Percentiles rank a stretch among this genome's conserved stretches.
Evolutionary conservation across 306 rosid genomes (phyloP).

Genomic region (Coriaria nepalensis): DNA sequence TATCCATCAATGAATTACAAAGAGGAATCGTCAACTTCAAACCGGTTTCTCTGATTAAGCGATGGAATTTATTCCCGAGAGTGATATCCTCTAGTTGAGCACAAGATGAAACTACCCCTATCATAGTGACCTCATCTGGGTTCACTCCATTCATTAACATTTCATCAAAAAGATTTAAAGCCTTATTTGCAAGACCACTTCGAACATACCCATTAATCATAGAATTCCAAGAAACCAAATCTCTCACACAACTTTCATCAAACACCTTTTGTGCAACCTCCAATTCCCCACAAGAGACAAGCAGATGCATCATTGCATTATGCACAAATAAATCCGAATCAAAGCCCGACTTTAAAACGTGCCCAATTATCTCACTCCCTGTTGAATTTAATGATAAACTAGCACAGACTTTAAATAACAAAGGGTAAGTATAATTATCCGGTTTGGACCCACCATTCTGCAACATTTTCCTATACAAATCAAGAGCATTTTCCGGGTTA

Average conservation of each 20-base stretch:
- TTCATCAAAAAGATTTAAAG: slow-evolving; percentile 29
- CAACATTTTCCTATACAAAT: slow-evolving; percentile 48
- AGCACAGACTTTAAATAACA: slow-evolving; percentile 55
- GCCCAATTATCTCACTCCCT: slow-evolving; percentile 49
- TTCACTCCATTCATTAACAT: slow-evolving; percentile 44
- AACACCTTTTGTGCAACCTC: slow-evolving; percentile 43
- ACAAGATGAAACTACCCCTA: slow-evolving; percentile 64
- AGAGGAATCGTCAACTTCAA: slow-evolving; percentile 50
- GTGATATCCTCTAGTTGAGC: slow-evolving; percentile 53
- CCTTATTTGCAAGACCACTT: slow-evolving; percentile 48
- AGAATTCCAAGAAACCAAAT: slow-evolving; percentile 77
- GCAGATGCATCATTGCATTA: slow-evolving; percentile 50
- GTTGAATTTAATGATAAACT: slow-evolving; percentile 19
- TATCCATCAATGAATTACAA: slow-evolving; percentile 58
- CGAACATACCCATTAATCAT: slow-evolving; percentile 59
- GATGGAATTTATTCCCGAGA: slow-evolving; percentile 44
- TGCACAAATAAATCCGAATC: slow-evolving; percentile 43
- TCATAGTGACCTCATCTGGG: slow-evolving; percentile 70
- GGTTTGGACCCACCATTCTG: slow-evolving; percentile 30
- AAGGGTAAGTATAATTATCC: slow-evolving; percentile 56
- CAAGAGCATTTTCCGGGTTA: slow-evolving; percentile 28
- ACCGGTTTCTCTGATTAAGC: slow-evolving; percentile 22
- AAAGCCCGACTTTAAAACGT: slow-evolving; percentile 52
- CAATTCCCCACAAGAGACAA: slow-evolving; percentile 40
- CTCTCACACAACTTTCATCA: slow-evolving; percentile 46